Evolutionary conservation across 2,329 filamentous ascomycete genomes (phyloP).

Genomic region (Pseudogymnoascus sp.): DNA sequence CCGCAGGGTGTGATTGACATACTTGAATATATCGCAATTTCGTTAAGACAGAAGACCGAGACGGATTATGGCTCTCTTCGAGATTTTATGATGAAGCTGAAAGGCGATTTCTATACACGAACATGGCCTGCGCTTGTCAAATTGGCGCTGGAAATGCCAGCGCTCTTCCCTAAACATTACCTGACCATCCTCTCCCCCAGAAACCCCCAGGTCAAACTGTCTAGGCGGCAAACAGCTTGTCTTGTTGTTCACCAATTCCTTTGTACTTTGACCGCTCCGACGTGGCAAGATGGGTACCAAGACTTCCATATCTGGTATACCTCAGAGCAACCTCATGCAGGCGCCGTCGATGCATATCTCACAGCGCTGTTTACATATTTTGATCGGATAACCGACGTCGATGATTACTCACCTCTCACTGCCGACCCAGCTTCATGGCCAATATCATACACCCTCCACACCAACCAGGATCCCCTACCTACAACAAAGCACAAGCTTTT

Average conservation of each 20-base stretch:
- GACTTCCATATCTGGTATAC: not conserved
- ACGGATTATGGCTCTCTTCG: not conserved
- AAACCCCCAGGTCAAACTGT: not conserved
- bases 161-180: not conserved
- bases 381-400: not conserved
- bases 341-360: not conserved
- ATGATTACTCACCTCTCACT: not conserved
- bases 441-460: not conserved
- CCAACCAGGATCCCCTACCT: not conserved
- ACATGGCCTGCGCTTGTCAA: not conserved
- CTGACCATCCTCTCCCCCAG: not conserved
- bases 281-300: not conserved
- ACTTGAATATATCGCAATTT: not conserved
- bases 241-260: slow-evolving; percentile 1
- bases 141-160: not conserved
- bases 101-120: not conserved
- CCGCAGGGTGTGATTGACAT: not conserved
- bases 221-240: not conserved
- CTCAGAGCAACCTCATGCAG: not conserved
- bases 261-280: not conserved
- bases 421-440: not conserved
- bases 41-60: not conserved
- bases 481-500: not conserved
- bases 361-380: not conserved
- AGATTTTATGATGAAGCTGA: not conserved